A percentile compares a stretch with the other conserved stretches of the same genome.
Evolutionary conservation across 164 flowering plant species (phyloP).

Genomic region (Vitis rupestris): DNA sequence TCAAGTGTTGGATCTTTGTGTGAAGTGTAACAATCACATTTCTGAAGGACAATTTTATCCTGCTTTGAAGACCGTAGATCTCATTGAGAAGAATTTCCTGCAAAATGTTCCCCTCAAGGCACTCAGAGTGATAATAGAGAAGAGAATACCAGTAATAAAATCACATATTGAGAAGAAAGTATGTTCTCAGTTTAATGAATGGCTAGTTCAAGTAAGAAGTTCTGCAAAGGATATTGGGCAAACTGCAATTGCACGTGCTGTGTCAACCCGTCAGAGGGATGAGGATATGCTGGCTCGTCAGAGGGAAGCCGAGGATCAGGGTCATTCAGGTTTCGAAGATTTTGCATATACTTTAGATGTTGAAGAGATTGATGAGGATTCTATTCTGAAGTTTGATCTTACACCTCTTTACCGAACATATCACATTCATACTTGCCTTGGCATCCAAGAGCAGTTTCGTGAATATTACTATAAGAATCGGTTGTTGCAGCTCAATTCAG

Average conservation of each 20-base stretch:
- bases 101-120: conserved; percentile 55
- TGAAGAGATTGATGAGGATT: conserved; percentile 69
- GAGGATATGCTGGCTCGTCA: conserved; percentile 78
- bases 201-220: conserved; percentile 81
- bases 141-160: conserved; percentile 65
- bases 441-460: conserved; percentile 68
- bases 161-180: conserved; percentile 75
- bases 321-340: conserved; percentile 55
- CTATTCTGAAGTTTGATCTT: conserved; percentile 70
- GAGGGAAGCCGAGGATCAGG: conserved; percentile 81
- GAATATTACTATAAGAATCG: conserved; percentile 83
- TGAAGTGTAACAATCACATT: conserved; percentile 68
- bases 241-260: conserved; percentile 75
- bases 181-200: conserved; percentile 69
- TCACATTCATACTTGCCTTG: conserved; percentile 82
- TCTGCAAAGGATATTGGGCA: conserved; percentile 83
- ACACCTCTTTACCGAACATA: conserved; percentile 84
- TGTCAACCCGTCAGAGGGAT: conserved; percentile 77
- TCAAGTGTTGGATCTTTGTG: conserved; percentile 65
- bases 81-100: conserved; percentile 66
- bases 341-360: conserved; percentile 66
- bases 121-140: conserved; percentile 51
- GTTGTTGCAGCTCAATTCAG: conserved; percentile 71
- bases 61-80: conserved; percentile 73
- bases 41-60: conserved; percentile 79